Conservation (phyloP, 2,329 filamentous ascomycete genomes). For the Colletotrichum aenigma region DNA sequence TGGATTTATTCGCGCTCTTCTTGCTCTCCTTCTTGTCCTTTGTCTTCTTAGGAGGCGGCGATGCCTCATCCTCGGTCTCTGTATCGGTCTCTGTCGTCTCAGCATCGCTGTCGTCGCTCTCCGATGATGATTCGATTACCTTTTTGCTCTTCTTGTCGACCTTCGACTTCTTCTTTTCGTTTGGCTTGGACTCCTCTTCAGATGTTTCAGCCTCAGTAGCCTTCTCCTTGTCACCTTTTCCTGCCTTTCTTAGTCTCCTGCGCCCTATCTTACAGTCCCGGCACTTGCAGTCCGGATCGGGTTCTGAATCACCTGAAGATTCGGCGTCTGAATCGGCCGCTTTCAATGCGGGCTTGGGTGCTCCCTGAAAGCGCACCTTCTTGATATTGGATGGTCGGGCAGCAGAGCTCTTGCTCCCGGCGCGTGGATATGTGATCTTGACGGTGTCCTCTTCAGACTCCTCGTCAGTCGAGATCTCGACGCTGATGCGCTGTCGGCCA, state of each 20-base stretch:
- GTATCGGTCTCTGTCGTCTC: slow-evolving; percentile 25
- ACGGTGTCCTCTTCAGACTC: slow-evolving; percentile 54
- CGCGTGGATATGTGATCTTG: slow-evolving; percentile 52
- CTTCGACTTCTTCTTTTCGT: slow-evolving; percentile 10
- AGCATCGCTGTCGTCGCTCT: slow-evolving; percentile 23
- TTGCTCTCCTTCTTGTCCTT: slow-evolving; percentile 16
- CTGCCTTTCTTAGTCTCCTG: background rate
- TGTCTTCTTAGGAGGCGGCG: slow-evolving; percentile 8
- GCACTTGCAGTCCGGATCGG: background rate
- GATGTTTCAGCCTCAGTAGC: slow-evolving; percentile 3
- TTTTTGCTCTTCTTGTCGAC: slow-evolving; percentile 20
- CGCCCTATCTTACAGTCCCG: background rate
- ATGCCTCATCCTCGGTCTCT: slow-evolving; percentile 22
- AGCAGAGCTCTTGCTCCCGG: slow-evolving; percentile 19
- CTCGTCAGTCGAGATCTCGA: slow-evolving; percentile 55
- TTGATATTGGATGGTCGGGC: slow-evolving; percentile 31
- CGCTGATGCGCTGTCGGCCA: slow-evolving; percentile 28
- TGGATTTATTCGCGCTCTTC: slow-evolving; percentile 15
- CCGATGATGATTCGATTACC: background rate
- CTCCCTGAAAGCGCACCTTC: slow-evolving; percentile 47
- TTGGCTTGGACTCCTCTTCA: background rate
- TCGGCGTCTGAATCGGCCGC: slow-evolving; percentile 22
- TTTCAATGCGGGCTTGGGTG: slow-evolving; percentile 43
- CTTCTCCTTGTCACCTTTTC: background rate
- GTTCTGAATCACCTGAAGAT: slow-evolving; percentile 1